Evolutionary conservation across 2,329 filamentous ascomycete species (phyloP).

Genomic region (Tolypocladium nubicola): DNA sequence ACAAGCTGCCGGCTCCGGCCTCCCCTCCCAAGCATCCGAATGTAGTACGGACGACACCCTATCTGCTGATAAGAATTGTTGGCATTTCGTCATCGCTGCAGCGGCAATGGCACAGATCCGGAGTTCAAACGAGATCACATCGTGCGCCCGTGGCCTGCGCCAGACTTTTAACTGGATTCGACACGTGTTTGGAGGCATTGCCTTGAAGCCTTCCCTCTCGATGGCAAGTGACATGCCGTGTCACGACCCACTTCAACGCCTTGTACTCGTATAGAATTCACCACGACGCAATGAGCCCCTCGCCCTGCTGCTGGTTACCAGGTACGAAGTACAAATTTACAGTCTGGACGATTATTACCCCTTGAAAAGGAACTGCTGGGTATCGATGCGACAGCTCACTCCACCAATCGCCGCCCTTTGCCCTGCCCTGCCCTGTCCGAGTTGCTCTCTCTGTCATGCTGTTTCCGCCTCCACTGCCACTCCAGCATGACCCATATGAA

Average conservation of each 20-base stretch:
- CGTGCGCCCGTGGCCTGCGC: neutral
- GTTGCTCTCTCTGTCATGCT: constrained; percentile 40
- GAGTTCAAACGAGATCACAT: neutral
- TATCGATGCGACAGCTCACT: constrained; percentile 10
- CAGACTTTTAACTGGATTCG: neutral
- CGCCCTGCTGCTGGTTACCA: neutral
- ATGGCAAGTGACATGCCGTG: neutral
- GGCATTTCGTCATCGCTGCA: neutral
- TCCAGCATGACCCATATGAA: constrained; percentile 88
- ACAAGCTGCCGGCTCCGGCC: neutral
- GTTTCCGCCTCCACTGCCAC: constrained; percentile 64
- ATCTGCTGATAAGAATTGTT: neutral
- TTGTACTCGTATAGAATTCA: neutral
- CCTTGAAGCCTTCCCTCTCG: neutral
- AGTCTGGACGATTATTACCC: neutral
- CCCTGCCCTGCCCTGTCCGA: constrained; percentile 20
- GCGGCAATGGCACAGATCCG: neutral
- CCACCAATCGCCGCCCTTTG: constrained; percentile 13
- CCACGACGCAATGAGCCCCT: neutral
- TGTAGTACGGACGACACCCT: too few species aligned
- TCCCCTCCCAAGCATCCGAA: too few species aligned
- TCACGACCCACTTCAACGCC: neutral
- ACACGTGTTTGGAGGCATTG: neutral
- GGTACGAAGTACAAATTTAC: neutral
- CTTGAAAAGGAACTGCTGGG: constrained; percentile 2